A percentile compares a stretch with the other conserved stretches of the same genome.
Conservation (phyloP, 2,329 filamentous ascomycete species). For the Ophiostoma perfectum region DNA sequence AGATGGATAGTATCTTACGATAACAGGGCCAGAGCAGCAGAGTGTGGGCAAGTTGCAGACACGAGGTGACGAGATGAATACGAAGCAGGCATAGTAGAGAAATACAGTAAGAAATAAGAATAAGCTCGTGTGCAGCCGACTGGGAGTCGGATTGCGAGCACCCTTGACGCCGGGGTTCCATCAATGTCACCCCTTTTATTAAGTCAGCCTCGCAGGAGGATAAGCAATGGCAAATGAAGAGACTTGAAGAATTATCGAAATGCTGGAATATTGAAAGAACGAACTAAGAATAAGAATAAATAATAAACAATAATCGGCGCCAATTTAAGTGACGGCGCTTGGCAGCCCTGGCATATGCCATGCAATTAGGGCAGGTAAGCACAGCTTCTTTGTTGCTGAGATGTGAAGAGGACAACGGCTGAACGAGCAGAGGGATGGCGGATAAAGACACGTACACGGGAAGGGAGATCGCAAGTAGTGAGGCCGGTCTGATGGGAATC, state of each 20-base stretch:
- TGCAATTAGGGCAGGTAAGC: background rate
- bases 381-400: no score
- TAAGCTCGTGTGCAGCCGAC: background rate
- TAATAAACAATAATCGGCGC: background rate
- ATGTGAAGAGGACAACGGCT: no score
- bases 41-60: background rate
- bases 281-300: background rate
- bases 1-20: no score
- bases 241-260: no score
- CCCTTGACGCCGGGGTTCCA: conserved; percentile 4
- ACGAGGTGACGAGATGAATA: background rate
- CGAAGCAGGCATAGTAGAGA: no score
- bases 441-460: no score
- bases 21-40: no score
- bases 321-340: background rate
- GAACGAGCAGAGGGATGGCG: no score
- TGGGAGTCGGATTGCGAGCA: background rate
- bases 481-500: no score
- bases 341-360: background rate
- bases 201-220: background rate
- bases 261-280: no score
- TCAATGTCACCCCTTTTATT: background rate
- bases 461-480: no score
- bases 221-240: no score
- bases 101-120: background rate